Conservation (phyloP, 2,329 filamentous ascomycete genomes). For the Neonectria neomacrospora region DNA sequence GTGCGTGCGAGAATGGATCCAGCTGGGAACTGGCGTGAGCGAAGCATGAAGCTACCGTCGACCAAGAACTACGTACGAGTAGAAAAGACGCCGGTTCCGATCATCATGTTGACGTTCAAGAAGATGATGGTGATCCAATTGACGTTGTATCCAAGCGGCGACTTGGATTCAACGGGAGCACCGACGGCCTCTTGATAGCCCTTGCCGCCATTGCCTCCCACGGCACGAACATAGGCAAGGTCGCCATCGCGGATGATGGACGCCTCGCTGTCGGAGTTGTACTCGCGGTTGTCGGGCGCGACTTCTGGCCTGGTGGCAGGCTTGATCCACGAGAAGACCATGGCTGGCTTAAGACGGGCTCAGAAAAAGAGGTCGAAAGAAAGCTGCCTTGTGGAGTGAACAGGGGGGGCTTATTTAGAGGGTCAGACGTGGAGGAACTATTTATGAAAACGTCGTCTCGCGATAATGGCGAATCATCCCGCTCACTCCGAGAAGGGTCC, state of each 20-base stretch:
- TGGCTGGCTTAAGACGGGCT: not conserved
- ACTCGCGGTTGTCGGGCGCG: not conserved
- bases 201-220: constrained; percentile 55
- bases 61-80: constrained; percentile 64
- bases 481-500: not conserved
- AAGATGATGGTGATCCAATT: constrained; percentile 66
- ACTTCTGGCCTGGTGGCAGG: not conserved
- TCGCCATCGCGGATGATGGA: constrained; percentile 22
- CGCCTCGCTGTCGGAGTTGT: not conserved
- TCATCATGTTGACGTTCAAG: constrained; percentile 70
- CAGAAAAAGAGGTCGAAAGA: too few relatives aligned
- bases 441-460: not conserved
- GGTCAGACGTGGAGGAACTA: not conserved
- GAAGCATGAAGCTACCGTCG: too few relatives aligned
- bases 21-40: too few relatives aligned
- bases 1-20: constrained; percentile 67
- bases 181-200: constrained; percentile 70
- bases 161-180: constrained; percentile 67
- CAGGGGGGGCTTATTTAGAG: too few relatives aligned
- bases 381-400: too few relatives aligned
- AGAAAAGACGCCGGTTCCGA: constrained; percentile 71
- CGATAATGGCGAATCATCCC: not conserved
- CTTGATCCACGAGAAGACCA: not conserved
- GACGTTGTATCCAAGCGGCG: constrained; percentile 69
- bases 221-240: constrained; percentile 26